Base-by-base conservation (phyloP, 805 yeast genomes). In the Yamadazyma scolyti region DNA sequence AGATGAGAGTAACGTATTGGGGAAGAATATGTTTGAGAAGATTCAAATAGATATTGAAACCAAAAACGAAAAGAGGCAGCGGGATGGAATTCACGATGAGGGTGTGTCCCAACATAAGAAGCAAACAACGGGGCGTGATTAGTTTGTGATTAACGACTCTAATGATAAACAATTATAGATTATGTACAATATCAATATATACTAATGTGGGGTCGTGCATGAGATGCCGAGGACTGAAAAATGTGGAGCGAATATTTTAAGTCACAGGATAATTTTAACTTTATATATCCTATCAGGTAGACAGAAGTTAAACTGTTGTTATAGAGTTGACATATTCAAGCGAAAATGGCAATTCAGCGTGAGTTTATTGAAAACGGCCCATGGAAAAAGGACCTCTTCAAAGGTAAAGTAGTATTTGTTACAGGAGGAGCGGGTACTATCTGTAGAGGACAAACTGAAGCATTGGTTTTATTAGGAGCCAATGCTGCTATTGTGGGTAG, bases 401-500 rank as follows among this genome's bases (percentile, higher is more conserved):
- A 76, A 35, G 93, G 83, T 11, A 88, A 88, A 54, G 96, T 86
- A 1, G 94, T 79, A 6, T 83, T 89, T 46, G 85, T 88, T 28
- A 89, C 97, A 1, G 97, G 97, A 3, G 97, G 97, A 8, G 93
- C 97, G 1, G 96, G 97, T 4, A 79, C 95, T 9, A 89, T 89
- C 31, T 89, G 97, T 54, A 67, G 90, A 24, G 88, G 81, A 2
- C 97, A 89, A 54, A 75, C 84, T 0, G 95, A 84, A 50, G 95
- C 95, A 0, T 38, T 90, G 60, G 81, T 87, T 2, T 56, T 75
- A n/a, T 59, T 89, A 7, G 97, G 97, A 5, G 93, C 95, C 31
- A 68, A 84, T 46, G 95, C 93, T 7, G 83, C 85, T 4, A 82
- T 89, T 26, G 57, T 90, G 11, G 96, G 97, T 1, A 74, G 96